Conservation (phyloP, 352 stramenopile genomes). For the Globisporangium nunn region DNA sequence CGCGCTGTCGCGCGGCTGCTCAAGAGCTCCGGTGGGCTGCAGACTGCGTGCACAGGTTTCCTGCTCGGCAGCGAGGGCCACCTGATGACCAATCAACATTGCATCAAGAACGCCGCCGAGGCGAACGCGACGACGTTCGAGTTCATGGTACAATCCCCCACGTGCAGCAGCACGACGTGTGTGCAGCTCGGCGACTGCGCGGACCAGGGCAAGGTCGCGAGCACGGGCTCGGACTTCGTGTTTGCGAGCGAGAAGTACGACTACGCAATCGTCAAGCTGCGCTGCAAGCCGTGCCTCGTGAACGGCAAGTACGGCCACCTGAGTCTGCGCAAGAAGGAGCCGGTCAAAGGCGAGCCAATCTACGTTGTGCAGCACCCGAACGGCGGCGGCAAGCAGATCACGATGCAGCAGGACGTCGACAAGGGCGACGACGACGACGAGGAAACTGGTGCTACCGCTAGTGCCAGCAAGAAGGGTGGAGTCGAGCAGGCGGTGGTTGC, state of each 20-base stretch:
- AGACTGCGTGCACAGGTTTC: conserved; percentile 33
- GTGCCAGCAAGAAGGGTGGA: neutral
- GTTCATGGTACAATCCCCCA: conserved; percentile 28
- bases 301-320: conserved; percentile 30
- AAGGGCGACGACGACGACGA: conserved; percentile 24
- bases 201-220: conserved; percentile 18
- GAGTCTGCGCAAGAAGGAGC: conserved; percentile 21
- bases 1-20: conserved; percentile 29
- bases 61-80: conserved; percentile 36
- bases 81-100: conserved; percentile 46
- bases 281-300: conserved; percentile 18
- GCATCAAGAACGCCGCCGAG: conserved; percentile 22
- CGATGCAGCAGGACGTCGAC: conserved; percentile 24
- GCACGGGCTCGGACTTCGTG: conserved; percentile 16
- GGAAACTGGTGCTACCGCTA: conserved; percentile 1
- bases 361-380: conserved; percentile 46
- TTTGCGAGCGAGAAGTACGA: conserved; percentile 24
- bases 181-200: conserved; percentile 22
- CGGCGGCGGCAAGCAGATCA: conserved; percentile 31
- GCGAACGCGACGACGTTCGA: conserved; percentile 26
- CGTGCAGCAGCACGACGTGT: conserved; percentile 24
- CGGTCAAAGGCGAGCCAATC: conserved; percentile 27
- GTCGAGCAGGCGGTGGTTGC: conserved; percentile 12
- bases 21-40: conserved; percentile 17
- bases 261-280: conserved; percentile 41